A percentile compares a stretch with the other conserved stretches of the same genome.
Conservation (phyloP, 2,329 filamentous ascomycete genomes). For the Fusarium vanettenii region DNA sequence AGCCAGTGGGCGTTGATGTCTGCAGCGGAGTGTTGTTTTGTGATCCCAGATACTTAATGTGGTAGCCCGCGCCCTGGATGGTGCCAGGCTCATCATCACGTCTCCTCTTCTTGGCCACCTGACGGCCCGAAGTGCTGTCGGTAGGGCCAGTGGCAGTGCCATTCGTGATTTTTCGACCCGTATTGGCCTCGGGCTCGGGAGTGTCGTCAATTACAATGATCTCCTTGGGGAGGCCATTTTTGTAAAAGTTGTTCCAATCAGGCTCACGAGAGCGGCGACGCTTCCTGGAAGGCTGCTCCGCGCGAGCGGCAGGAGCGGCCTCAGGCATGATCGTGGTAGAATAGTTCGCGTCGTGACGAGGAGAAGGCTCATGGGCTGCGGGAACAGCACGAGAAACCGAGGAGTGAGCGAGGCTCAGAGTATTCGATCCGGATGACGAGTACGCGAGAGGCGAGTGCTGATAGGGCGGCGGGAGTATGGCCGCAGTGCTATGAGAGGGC, state of each 20-base stretch:
- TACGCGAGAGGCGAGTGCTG: constrained; percentile 47
- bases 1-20: constrained; percentile 72
- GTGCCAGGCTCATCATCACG: constrained; percentile 66
- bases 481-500: constrained; percentile 36
- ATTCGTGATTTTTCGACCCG: constrained; percentile 54
- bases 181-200: constrained; percentile 65
- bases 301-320: constrained; percentile 42
- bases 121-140: constrained; percentile 48
- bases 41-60: constrained; percentile 77
- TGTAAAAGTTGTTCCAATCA: constrained; percentile 85
- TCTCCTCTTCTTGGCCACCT: constrained; percentile 80
- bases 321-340: constrained; percentile 43
- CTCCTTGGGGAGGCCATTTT: constrained; percentile 85
- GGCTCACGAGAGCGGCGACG: constrained; percentile 71
- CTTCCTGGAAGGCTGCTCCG: constrained; percentile 56
- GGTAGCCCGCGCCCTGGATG: constrained; percentile 73
- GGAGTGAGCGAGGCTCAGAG: constrained; percentile 45
- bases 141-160: constrained; percentile 47
- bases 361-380: constrained; percentile 46
- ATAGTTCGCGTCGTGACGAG: constrained; percentile 42
- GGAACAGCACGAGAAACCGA: constrained; percentile 45
- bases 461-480: constrained; percentile 42
- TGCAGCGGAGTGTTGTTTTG: constrained; percentile 79
- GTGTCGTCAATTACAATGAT: constrained; percentile 87
- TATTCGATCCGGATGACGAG: constrained; percentile 48